phyloP scores from a whole-genome alignment of 768 basidiomycete species.

The Mycena metata region DNA sequence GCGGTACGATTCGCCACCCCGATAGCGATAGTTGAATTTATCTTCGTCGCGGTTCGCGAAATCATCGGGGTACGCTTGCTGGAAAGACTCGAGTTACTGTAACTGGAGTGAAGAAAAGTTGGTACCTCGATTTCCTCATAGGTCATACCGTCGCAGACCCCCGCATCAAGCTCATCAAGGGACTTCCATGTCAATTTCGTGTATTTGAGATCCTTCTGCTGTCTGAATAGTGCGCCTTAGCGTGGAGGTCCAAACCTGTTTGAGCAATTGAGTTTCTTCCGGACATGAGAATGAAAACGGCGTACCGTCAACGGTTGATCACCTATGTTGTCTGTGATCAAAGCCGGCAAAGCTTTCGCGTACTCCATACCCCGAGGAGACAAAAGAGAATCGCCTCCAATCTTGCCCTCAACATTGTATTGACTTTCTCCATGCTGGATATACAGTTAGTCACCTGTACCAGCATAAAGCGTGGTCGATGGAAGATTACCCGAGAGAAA shows the following conservation, averaged over 20 bases:
- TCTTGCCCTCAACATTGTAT: slow-evolving; percentile 96
- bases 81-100: slow-evolving; percentile 7
- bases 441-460: slow-evolving; percentile 21
- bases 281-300: slow-evolving; percentile 4
- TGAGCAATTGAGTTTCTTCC: slow-evolving; percentile 16
- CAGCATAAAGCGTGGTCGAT: neutral
- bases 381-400: slow-evolving; percentile 95
- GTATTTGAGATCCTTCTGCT: slow-evolving; percentile 82
- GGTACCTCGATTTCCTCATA: slow-evolving; percentile 97
- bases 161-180: slow-evolving; percentile 97
- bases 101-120: slow-evolving; percentile 7
- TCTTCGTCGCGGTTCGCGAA: slow-evolving; percentile 98
- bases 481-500: slow-evolving; percentile 85
- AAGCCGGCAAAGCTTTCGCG: slow-evolving; percentile 84
- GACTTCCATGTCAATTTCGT: slow-evolving; percentile 98
- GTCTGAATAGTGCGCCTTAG: slow-evolving; percentile 95
- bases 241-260: slow-evolving; percentile 99
- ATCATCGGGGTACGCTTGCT: slow-evolving; percentile 97
- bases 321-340: slow-evolving; percentile 93
- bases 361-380: slow-evolving; percentile 90
- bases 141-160: slow-evolving; percentile 99
- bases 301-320: slow-evolving; percentile 85
- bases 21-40: slow-evolving; percentile 99
- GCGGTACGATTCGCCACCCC: slow-evolving; percentile 97
- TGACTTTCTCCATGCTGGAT: slow-evolving; percentile 96